A percentile compares a stretch with the other conserved stretches of the same genome.
These are phyloP conservation scores for Dispira simplex DNA, from an alignment of 192 early-diverging fungal species.

Conservation along the genomic window DNA sequence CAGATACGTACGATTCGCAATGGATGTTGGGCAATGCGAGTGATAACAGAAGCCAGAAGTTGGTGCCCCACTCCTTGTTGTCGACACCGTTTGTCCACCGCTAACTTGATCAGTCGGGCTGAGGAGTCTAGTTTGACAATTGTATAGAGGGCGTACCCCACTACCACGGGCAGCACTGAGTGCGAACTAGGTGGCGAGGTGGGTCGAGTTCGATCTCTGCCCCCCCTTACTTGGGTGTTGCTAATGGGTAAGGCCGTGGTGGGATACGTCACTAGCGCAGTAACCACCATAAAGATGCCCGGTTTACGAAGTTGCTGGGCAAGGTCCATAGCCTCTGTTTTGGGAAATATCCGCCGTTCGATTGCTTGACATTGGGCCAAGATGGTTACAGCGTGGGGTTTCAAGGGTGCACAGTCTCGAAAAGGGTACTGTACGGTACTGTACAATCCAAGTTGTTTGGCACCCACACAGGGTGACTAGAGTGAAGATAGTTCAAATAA, in stretches of 20 bases:
- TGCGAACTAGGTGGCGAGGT: no score
- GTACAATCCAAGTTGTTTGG: no score
- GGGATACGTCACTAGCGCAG: background rate
- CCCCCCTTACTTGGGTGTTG: no score
- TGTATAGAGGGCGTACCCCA: slow-evolving; percentile 14
- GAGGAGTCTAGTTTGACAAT: slow-evolving; percentile 11
- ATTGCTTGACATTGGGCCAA: slow-evolving; percentile 14
- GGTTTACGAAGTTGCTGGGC: slow-evolving; percentile 14
- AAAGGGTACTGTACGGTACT: no score
- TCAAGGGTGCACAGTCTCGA: no score
- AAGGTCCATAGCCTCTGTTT: slow-evolving; percentile 17
- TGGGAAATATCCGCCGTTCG: slow-evolving; percentile 16
- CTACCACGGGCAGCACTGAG: no score
- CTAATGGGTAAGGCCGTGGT: background rate
- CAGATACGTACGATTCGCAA: background rate
- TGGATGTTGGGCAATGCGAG: background rate
- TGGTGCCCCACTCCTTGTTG: slow-evolving; percentile 11
- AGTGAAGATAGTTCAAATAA: no score
- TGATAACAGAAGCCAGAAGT: background rate
- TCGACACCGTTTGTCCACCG: slow-evolving; percentile 12
- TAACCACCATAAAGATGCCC: slow-evolving; percentile 14
- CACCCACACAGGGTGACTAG: no score
- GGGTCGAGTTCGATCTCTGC: no score
- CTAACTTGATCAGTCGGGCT: slow-evolving; percentile 16
- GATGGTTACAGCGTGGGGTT: no score